These are phyloP conservation scores for Moricandia arvensis DNA, from an alignment of 345 rosid species.

Conservation along the genomic window DNA sequence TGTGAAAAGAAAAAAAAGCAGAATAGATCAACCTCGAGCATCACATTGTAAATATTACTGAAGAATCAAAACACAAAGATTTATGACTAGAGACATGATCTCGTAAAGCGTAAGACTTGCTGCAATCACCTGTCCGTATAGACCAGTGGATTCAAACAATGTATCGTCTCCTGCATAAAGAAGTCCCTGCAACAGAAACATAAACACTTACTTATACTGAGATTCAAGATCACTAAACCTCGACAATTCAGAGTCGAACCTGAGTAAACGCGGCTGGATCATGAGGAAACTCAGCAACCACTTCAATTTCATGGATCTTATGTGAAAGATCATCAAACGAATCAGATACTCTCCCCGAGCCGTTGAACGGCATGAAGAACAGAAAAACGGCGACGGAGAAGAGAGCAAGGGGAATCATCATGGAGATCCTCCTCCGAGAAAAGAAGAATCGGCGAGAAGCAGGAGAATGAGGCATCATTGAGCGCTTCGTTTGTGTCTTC, in stretches of 20 bases:
- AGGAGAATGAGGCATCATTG: conserved; percentile 18
- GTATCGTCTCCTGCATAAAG: conserved; percentile 68
- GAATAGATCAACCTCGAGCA: neutral
- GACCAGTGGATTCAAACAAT: conserved; percentile 86
- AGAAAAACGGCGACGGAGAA: conserved; percentile 35
- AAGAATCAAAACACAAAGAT: too few relatives aligned
- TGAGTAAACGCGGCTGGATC: conserved; percentile 72
- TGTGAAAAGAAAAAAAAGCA: neutral
- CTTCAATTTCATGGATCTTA: conserved; percentile 43
- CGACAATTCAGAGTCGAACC: too few relatives aligned
- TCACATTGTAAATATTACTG: neutral
- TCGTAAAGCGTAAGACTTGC: neutral
- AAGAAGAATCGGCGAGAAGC: conserved; percentile 22
- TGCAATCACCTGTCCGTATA: conserved; percentile 46
- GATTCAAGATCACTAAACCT: neutral
- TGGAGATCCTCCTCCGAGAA: conserved; percentile 36
- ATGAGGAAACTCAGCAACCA: conserved; percentile 64
- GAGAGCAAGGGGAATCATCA: conserved; percentile 36
- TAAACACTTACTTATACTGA: neutral
- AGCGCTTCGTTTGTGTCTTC: conserved; percentile 41
- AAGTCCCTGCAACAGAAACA: conserved; percentile 59
- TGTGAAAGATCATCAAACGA: conserved; percentile 10
- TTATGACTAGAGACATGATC: too few relatives aligned
- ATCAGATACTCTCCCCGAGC: conserved; percentile 3
- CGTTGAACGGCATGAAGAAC: conserved; percentile 43